These are phyloP conservation scores for Penicillium psychrosexuale DNA, from an alignment of 2,329 filamentous ascomycete genomes.

Conservation along the genomic window DNA sequence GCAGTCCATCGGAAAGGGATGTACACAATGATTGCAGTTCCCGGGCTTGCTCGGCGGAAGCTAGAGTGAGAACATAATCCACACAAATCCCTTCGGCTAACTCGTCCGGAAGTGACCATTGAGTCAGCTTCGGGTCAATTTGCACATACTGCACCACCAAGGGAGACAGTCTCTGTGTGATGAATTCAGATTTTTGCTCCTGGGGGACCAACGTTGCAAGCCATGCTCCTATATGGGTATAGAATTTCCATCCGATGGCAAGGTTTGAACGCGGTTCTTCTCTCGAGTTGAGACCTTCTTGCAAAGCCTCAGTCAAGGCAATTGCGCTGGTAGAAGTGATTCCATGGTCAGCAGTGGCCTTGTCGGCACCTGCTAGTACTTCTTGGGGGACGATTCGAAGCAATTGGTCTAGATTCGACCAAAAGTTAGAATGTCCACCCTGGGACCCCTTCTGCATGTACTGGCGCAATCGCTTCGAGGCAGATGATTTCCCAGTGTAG, in stretches of 20 bases:
- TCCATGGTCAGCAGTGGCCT: slow-evolving; percentile 21
- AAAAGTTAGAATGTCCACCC: slow-evolving; percentile 67
- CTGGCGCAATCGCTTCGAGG: slow-evolving; percentile 58
- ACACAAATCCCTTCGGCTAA: slow-evolving; percentile 39
- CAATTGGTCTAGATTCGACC: slow-evolving; percentile 65
- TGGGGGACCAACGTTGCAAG: slow-evolving; percentile 50
- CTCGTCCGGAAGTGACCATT: slow-evolving; percentile 51
- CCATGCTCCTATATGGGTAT: slow-evolving; percentile 62
- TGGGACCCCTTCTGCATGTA: slow-evolving; percentile 85
- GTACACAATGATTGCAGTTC: slow-evolving; percentile 61
- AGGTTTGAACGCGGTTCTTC: slow-evolving; percentile 72
- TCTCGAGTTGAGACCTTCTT: slow-evolving; percentile 66
- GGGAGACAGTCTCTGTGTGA: slow-evolving; percentile 51
- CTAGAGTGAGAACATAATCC: slow-evolving; percentile 39
- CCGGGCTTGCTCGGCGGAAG: slow-evolving; percentile 43
- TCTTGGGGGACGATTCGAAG: slow-evolving; percentile 56
- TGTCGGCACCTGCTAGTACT: slow-evolving; percentile 37
- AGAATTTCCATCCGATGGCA: slow-evolving; percentile 69
- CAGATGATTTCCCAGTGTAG: slow-evolving; percentile 57
- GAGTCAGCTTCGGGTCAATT: slow-evolving; percentile 43
- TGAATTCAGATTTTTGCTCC: slow-evolving; percentile 48
- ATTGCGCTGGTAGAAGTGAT: slow-evolving; percentile 51
- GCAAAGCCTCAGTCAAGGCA: slow-evolving; percentile 64
- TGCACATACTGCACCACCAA: slow-evolving; percentile 54
- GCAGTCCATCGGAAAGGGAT: slow-evolving; percentile 59